Evolutionary conservation across 2,329 filamentous ascomycete genomes (phyloP).

Genomic region (Chrysoporthe austroafricana): DNA sequence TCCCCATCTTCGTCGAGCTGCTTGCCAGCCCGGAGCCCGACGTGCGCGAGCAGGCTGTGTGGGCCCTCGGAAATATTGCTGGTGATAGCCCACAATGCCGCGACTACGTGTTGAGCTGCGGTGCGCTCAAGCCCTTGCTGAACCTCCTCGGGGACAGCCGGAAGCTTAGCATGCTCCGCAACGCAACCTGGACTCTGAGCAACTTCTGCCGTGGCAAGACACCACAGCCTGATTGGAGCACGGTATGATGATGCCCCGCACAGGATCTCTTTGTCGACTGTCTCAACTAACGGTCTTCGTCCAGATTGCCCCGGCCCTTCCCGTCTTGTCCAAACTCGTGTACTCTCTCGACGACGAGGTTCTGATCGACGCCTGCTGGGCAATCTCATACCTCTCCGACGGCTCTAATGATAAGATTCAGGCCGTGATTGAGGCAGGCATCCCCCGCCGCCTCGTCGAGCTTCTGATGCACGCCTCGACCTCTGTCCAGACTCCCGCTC

Average conservation of each 20-base stretch:
- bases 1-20: constrained; percentile 97
- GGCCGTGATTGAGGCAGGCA: constrained; percentile 97
- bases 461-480: constrained; percentile 98
- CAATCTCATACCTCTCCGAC: constrained; percentile 97
- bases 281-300: constrained; percentile 28
- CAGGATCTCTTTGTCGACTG: constrained; percentile 2
- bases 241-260: constrained; percentile 61
- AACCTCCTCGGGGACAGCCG: constrained; percentile 92
- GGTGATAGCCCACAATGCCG: constrained; percentile 97
- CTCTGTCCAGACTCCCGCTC: constrained; percentile 94
- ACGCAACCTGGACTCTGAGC: constrained; percentile 98
- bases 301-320: constrained; percentile 91
- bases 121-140: constrained; percentile 88
- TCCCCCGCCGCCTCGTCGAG: constrained; percentile 93
- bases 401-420: constrained; percentile 99
- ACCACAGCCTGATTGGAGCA: constrained; percentile 96
- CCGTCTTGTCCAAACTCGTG: constrained; percentile 93
- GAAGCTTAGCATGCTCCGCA: constrained; percentile 98
- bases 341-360: constrained; percentile 99
- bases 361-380: constrained; percentile 98
- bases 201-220: constrained; percentile 99
- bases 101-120: constrained; percentile 91
- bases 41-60: constrained; percentile 96
- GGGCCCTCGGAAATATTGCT: constrained; percentile 98
- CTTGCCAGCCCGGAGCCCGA: constrained; percentile 95